A percentile compares a stretch with the other conserved stretches of the same genome.
These are phyloP conservation scores for Asterophora lycoperdoides DNA, from an alignment of 768 basidiomycete species.

Conservation along the genomic window DNA sequence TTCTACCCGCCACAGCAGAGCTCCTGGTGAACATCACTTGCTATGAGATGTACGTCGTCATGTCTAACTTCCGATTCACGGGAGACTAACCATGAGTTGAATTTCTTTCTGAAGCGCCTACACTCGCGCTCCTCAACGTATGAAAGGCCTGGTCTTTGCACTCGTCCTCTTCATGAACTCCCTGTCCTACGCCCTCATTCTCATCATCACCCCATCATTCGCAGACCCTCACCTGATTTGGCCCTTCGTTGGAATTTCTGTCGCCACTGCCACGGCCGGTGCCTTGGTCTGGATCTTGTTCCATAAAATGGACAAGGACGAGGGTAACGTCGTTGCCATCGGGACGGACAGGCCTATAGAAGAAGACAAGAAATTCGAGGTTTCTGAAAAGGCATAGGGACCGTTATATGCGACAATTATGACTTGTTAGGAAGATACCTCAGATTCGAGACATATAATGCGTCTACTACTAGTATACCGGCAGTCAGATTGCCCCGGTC, in stretches of 20 bases:
- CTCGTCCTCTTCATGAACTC: constrained; percentile 31
- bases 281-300: constrained; percentile 21
- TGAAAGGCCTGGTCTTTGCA: constrained; percentile 39
- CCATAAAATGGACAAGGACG: constrained; percentile 22
- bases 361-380: not conserved
- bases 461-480: no score
- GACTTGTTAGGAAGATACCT: no score
- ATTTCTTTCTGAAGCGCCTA: constrained; percentile 24
- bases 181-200: constrained; percentile 27
- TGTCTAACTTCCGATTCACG: not conserved
- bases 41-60: constrained; percentile 10
- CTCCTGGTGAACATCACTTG: constrained; percentile 15
- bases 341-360: constrained; percentile 15
- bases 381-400: constrained; percentile 5
- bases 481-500: no score
- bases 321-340: constrained; percentile 16
- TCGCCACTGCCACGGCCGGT: constrained; percentile 19
- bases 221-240: constrained; percentile 33
- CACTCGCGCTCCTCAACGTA: constrained; percentile 39
- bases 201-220: constrained; percentile 30
- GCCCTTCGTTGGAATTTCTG: constrained; percentile 26
- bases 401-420: no score
- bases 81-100: not conserved
- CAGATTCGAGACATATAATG: no score
- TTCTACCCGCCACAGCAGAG: constrained; percentile 20